Evolutionary conservation across 345 rosid species (phyloP), one percentile per base, ranked within the genome.

Genomic region (Euphorbia peplus): DNA sequence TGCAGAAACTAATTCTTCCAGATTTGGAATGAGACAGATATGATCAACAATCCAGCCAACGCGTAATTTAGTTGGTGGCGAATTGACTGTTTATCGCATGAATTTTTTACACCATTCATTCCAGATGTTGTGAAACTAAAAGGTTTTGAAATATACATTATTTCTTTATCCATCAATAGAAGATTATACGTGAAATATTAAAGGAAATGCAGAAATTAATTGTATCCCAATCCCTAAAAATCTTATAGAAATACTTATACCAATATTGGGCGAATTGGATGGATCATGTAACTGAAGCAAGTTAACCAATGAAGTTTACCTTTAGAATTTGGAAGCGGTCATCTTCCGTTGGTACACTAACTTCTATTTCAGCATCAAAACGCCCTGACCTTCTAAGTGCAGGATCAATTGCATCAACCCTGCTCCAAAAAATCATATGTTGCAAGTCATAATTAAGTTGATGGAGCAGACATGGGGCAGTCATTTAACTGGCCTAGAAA

Each of bases 331-430:
- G 85, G 30, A 84, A 67, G 22, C 97, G 91, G 48, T 95, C 97
- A 69, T 77, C 89, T 70, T 85, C 93, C 56, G 83, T 88, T 37
- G 99, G 99, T 0, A 87, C 78, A 62, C 87, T 87, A 60, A 95
- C 96, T 89, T 95, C 97, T 60, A 95, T 76, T 77, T 88, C 91
- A 75, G 82, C 60, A 85, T 89, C 96, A 74, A 95, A 88, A 30
- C 97, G 88, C 16, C 97, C 97, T 1, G 84, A 76, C 72, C 99
- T 85, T 79, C 95, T 84, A 42, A 95, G 77, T 0, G 91, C 91
- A 35, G 93, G 93, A 69, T 91, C 96, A 68, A 95, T 81, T 1
- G 86, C 89, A 75, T 89, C 96, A 52, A 87, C 73, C 78, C 98
- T 92, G 70, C 78, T 71, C 50, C 71, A 4, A 73, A 22, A 63